Evolutionary conservation across 805 yeast species (phyloP).

Genomic region (Millerozyma miso): DNA sequence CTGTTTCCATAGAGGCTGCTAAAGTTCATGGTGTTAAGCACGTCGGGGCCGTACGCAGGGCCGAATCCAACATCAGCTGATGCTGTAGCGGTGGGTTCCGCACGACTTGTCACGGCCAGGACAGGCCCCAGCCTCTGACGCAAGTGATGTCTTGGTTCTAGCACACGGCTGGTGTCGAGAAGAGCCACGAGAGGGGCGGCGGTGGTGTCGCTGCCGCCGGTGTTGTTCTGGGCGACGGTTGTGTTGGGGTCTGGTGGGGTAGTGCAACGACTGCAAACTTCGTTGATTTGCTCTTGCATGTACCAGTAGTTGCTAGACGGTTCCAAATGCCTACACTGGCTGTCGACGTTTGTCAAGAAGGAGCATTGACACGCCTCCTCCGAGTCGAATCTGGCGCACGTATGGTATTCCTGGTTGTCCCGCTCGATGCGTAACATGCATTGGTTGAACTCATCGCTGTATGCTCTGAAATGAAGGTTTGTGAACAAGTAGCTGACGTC

Average conservation of each 20-base stretch:
- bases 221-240: neutral
- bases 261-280: neutral
- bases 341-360: constrained; percentile 1
- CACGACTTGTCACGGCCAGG: no score
- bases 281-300: neutral
- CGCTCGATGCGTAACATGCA: constrained; percentile 5
- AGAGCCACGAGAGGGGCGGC: no score
- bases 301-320: constrained; percentile 1
- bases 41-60: neutral
- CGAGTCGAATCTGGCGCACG: neutral
- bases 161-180: no score
- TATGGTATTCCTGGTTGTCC: neutral
- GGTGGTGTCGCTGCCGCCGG: neutral
- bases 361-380: neutral
- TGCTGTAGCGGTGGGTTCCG: no score
- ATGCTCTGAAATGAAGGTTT: constrained; percentile 1
- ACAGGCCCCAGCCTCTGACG: no score
- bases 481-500: constrained; percentile 1
- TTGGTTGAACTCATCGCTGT: constrained; percentile 4
- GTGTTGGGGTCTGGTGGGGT: no score
- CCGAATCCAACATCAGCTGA: no score
- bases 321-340: constrained; percentile 1
- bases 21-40: constrained; percentile 3
- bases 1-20: constrained; percentile 4
- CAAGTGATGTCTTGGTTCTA: no score